Evolutionary conservation across 2,329 filamentous ascomycete species (phyloP), one percentile per base, ranked within the genome.

Genomic region (Fusarium sp.): DNA sequence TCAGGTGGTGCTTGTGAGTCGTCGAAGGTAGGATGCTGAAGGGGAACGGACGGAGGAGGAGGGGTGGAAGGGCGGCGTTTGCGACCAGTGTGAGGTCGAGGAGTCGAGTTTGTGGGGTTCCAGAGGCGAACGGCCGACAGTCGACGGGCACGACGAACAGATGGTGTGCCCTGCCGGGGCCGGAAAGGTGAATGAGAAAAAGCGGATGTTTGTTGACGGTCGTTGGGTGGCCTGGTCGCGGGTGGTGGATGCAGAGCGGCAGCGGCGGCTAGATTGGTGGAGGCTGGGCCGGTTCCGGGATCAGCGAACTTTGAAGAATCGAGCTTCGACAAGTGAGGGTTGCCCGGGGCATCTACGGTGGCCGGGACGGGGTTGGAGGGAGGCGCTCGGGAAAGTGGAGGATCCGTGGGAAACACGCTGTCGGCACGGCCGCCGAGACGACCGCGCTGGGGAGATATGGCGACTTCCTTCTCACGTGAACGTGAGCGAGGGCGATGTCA

Each of bases 71-170:
- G 83, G 28, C 86, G 85, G 60, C 87, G 84, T 65, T 77, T 81
- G 59, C 82, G 75, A 48, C 62, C 60, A 27, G 70, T 74, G 59
- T 80, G 68, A 57, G 77, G 71, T 62, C 86, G 82, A 46, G 87
- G 87, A 3, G 87, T 89, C 28, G 87, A 89, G 75, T 89, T 89
- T 62, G 86, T 86, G 27, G 88, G 88, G 73, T 89, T 89, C 88
- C 88, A 89, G 69, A 89, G 85, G 37, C 87, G 86, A 47, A 84
- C 83, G 23, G 85, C 81, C 6, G 83, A 81, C 31, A 83, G 79
- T 31, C 81, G 82, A 55, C 79, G 81, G 50, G 81, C 77, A 28
- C 81, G 80, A 34, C 71, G 78, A 28, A 47, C 71, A 52, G 69
- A 53, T 18, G 65, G 66, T 40, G 53, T 67, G 44, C 77, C 76